These are phyloP conservation scores for Nakazawaea ernobii DNA, from an alignment of 805 yeast genomes.

Conservation along the genomic window DNA sequence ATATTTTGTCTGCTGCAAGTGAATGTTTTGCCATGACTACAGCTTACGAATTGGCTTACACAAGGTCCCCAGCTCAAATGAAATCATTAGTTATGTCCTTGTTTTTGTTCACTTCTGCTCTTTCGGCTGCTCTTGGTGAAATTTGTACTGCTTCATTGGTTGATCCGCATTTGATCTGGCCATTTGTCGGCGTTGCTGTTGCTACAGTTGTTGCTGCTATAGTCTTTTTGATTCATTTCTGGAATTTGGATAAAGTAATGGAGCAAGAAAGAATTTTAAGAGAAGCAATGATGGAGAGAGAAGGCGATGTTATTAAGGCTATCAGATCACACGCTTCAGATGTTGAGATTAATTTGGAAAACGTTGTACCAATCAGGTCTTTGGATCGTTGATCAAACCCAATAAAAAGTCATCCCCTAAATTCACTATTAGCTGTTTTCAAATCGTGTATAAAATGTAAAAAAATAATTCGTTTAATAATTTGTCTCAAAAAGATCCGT, in stretches of 20 bases:
- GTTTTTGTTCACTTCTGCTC: slow-evolving; percentile 27
- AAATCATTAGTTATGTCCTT: slow-evolving; percentile 40
- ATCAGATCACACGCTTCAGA: slow-evolving; percentile 3
- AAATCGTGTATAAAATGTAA: no score
- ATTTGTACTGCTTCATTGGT: slow-evolving; percentile 33
- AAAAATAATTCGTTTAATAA: no score
- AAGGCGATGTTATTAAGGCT: slow-evolving; percentile 8
- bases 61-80: slow-evolving; percentile 40
- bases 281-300: slow-evolving; percentile 8
- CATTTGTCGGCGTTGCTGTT: slow-evolving; percentile 33
- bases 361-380: slow-evolving; percentile 10
- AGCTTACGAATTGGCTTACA: slow-evolving; percentile 41
- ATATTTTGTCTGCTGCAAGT: slow-evolving; percentile 35
- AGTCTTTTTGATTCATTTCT: slow-evolving; percentile 20
- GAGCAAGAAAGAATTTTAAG: slow-evolving; percentile 18
- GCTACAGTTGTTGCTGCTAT: slow-evolving; percentile 31
- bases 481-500: no score
- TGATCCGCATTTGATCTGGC: slow-evolving; percentile 38
- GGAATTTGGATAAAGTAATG: slow-evolving; percentile 26
- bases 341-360: slow-evolving; percentile 4
- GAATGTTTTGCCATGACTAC: slow-evolving; percentile 42
- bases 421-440: no score
- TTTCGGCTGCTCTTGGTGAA: slow-evolving; percentile 42
- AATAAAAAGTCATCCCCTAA: no score
- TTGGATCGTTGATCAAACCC: not conserved